Conservation (phyloP, 768 basidiomycete genomes). For the Cystofilobasidium macerans region DNA sequence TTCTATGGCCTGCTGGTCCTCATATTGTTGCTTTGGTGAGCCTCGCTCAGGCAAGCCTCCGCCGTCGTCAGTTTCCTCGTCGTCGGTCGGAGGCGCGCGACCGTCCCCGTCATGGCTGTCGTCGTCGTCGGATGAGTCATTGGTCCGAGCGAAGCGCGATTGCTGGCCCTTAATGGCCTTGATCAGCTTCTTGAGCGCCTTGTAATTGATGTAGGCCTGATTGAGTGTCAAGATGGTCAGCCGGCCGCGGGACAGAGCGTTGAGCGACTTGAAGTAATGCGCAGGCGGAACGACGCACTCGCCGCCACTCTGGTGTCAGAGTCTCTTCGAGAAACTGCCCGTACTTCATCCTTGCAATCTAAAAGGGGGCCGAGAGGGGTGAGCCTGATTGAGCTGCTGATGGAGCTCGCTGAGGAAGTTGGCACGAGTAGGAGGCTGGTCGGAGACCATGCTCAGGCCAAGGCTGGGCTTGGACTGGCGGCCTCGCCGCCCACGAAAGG, state of each 20-base stretch:
- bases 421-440: too few relatives aligned
- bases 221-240: too few relatives aligned
- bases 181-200: conserved; percentile 24
- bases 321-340: not conserved
- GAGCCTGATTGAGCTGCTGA: too few relatives aligned
- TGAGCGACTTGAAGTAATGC: too few relatives aligned
- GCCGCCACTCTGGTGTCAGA: not conserved
- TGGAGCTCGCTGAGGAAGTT: too few relatives aligned
- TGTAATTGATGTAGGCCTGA: conserved; percentile 23
- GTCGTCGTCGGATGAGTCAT: conserved; percentile 15
- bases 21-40: not conserved
- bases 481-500: too few relatives aligned
- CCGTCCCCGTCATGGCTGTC: not conserved
- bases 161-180: conserved; percentile 14
- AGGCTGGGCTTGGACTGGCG: too few relatives aligned
- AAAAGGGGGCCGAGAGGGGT: not conserved
- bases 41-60: too few relatives aligned
- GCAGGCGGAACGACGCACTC: not conserved
- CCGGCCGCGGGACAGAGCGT: too few relatives aligned
- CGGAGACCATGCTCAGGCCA: too few relatives aligned
- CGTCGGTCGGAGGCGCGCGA: not conserved
- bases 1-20: not conserved
- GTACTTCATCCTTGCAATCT: not conserved
- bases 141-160: not conserved
- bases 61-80: not conserved